phyloP scores from a whole-genome alignment of 23 red algal species.

The Gracilariopsis chorda region DNA sequence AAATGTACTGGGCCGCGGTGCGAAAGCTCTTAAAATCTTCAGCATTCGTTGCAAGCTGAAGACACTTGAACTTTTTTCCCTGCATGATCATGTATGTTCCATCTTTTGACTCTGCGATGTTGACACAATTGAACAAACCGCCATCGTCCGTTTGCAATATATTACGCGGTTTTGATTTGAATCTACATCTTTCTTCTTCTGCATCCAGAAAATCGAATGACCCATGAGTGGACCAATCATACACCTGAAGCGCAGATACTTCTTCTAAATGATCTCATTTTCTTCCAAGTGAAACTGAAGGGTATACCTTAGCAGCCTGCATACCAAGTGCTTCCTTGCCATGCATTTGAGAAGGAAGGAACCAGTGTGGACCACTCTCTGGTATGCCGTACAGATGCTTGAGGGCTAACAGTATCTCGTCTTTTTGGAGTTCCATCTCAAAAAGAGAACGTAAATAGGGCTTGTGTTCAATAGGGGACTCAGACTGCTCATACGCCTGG shows the following conservation, averaged over 20 bases:
- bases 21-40: constrained; percentile 22
- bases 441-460: no score
- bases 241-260: neutral
- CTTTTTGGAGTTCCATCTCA: no score
- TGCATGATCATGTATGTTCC: neutral
- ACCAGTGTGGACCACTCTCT: neutral
- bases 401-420: no score
- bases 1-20: constrained; percentile 6
- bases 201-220: neutral
- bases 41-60: neutral
- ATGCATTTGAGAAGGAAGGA: neutral
- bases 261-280: no score
- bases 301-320: neutral
- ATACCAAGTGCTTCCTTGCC: neutral
- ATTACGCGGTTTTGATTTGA: neutral
- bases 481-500: no score
- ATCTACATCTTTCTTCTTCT: neutral
- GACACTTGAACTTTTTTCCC: neutral
- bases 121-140: neutral
- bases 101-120: neutral
- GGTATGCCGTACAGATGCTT: neutral
- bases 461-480: no score
- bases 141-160: neutral
- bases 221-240: neutral
- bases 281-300: neutral